A percentile compares a stretch with the other conserved stretches of the same genome.
Evolutionary conservation across 2,329 filamentous ascomycete genomes (phyloP).

Genomic region (Xylaria sp.): DNA sequence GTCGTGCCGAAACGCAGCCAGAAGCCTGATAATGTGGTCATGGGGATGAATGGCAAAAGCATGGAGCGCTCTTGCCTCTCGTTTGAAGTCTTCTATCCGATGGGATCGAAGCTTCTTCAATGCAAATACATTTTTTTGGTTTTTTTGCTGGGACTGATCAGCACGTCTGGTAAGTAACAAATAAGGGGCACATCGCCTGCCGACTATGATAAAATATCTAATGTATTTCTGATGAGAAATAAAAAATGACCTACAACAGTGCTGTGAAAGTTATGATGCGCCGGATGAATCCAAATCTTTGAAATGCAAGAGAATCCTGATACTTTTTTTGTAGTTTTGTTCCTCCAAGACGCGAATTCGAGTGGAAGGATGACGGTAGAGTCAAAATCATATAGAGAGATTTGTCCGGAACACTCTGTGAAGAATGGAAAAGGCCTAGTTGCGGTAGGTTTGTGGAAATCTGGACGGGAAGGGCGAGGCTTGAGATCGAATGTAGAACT

Average conservation of each 20-base stretch:
- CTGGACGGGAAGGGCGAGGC: neutral
- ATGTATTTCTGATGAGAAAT: neutral
- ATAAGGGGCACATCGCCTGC: neutral
- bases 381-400: constrained; percentile 1
- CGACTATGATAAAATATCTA: neutral
- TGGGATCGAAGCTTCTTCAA: neutral
- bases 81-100: constrained; percentile 1
- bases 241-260: neutral
- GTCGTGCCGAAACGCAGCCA: constrained; percentile 1
- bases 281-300: neutral
- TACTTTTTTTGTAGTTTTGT: neutral
- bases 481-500: too few relatives aligned
- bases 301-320: neutral
- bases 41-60: neutral
- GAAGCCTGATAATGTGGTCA: neutral
- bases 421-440: neutral
- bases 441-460: neutral
- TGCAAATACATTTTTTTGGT: neutral
- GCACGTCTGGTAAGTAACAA: neutral
- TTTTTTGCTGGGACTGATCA: neutral
- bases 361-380: neutral
- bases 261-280: neutral
- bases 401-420: neutral
- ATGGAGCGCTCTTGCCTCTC: neutral
- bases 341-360: neutral